Base-by-base conservation (phyloP, 352 stramenopile species). In the Pythium coloratum region DNA sequence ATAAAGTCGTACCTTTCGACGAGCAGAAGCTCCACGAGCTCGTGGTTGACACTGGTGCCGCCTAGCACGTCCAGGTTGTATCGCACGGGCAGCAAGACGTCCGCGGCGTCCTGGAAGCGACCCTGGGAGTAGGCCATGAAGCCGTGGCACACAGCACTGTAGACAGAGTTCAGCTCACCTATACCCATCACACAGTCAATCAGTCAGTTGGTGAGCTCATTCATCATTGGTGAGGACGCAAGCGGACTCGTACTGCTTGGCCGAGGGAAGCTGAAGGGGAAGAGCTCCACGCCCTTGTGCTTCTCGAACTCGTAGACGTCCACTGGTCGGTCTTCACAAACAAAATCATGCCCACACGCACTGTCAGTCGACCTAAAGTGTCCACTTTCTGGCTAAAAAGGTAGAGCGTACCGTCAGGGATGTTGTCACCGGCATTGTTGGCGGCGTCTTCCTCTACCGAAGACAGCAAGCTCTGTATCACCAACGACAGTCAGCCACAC, bases 1-100 rank as follows among this genome's bases (percentile, higher is more conserved):
- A 40, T 28, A 3, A 44, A 30, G 18, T 40, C 75, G 46, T 73
- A 96, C 88, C 83, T 89, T 55, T 96, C 88, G 14, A 94, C 80
- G 16, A 94, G 75, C 0, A 96, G 76, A 55, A 93, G 64, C 1
- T 94, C 82, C 8, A 92, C 59, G 14, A 96, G 66, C 53, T 94
- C 88, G 49, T 91, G 81, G 66, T 94, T 78, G 20, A 92, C 77
- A 14, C 69, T 70, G 4, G 85, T 92, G 46, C 84, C 86, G 30
- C 88, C 86, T 33, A 96, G 78, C n/a, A 92, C 62, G n/a, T 75
- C 69, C 36, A 89, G 71, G 53, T 83, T 86, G 57, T 82, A 81
- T 24, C 86, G 88, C 16, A 91, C 76, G 4, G 76, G 75, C 16
- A 94, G 60, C 26, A 96, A 44, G 24, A 73, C 62, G 59, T 84